Percentiles rank a stretch among this genome's conserved stretches.
Evolutionary conservation across 225 moss, liverwort and hornwort species (phyloP).

Genomic region (Antitrichia curtipendula): DNA sequence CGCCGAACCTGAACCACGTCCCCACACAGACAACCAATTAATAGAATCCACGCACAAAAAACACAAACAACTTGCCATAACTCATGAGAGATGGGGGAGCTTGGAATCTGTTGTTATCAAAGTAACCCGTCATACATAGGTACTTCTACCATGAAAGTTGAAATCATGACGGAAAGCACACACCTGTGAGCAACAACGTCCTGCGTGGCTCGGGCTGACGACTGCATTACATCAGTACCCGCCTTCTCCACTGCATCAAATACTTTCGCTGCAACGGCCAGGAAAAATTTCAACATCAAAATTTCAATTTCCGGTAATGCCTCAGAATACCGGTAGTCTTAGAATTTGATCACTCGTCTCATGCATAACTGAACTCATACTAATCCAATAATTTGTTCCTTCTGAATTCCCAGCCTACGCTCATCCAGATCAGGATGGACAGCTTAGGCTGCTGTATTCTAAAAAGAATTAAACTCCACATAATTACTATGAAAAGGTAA

Average conservation of each 20-base stretch:
- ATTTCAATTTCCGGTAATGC: not conserved
- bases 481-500: not conserved
- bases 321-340: not conserved
- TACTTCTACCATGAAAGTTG: no score
- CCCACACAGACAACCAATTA: not conserved
- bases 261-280: slow-evolving; percentile 35
- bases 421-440: not conserved
- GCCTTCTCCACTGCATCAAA: slow-evolving; percentile 83
- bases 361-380: not conserved
- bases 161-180: not conserved
- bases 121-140: no score
- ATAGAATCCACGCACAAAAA: not conserved
- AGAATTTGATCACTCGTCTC: not conserved
- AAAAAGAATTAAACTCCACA: not conserved
- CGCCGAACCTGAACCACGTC: slow-evolving; percentile 22
- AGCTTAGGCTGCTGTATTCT: no score
- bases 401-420: not conserved
- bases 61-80: not conserved
- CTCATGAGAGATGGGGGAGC: no score
- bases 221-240: slow-evolving; percentile 39
- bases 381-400: not conserved
- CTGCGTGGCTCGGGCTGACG: slow-evolving; percentile 28
- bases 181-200: slow-evolving; percentile 58
- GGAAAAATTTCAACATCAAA: not conserved
- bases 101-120: not conserved